Conservation (phyloP, 306 rosid genomes). For the Prunus mira region DNA sequence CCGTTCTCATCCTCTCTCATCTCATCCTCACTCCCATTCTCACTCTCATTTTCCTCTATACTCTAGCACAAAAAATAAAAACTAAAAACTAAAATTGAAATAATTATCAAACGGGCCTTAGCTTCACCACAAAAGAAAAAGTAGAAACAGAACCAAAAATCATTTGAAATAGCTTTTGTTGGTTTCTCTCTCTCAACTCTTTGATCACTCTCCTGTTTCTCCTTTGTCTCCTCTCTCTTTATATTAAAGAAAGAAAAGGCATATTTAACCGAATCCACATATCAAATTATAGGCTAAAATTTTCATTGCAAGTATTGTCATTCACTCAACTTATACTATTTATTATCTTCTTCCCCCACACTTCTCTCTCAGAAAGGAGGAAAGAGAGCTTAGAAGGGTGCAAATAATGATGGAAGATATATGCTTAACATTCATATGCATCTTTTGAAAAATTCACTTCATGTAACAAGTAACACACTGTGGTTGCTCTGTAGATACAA, state of each 20-base stretch:
- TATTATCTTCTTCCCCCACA: neutral
- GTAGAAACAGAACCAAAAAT: too few relatives aligned
- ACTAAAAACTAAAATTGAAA: too few relatives aligned
- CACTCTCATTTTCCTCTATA: too few relatives aligned
- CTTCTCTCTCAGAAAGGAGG: neutral
- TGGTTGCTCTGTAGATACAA: neutral
- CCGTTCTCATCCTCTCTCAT: too few relatives aligned
- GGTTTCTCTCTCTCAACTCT: neutral
- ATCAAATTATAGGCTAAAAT: too few relatives aligned
- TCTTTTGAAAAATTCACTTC: conserved; percentile 7
- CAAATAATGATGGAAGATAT: neutral
- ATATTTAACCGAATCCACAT: too few relatives aligned
- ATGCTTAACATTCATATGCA: neutral
- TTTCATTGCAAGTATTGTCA: neutral
- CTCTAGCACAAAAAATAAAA: too few relatives aligned
- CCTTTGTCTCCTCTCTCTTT: too few relatives aligned
- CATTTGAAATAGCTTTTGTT: neutral
- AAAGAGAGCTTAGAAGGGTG: neutral
- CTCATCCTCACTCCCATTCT: too few relatives aligned
- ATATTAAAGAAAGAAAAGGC: too few relatives aligned
- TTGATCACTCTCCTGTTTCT: too few relatives aligned
- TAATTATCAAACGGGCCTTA: too few relatives aligned
- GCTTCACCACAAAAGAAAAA: neutral
- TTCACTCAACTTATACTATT: neutral
- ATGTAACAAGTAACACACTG: conserved; percentile 12